Evolutionary conservation across 495 filamentous ascomycete species (phyloP).

Genomic region (Copromyces sp.): DNA sequence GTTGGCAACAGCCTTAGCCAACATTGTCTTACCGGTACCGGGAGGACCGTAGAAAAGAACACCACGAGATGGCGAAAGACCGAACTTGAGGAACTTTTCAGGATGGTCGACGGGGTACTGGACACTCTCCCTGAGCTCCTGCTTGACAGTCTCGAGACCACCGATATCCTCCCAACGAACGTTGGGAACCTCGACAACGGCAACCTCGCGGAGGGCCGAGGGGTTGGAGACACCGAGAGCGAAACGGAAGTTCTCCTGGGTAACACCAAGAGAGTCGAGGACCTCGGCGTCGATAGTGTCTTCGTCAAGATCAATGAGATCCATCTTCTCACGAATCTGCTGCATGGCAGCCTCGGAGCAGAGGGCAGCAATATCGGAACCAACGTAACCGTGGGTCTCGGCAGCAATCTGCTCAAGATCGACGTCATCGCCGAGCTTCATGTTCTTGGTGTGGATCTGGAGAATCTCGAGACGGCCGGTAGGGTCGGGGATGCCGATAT

Average conservation of each 20-base stretch:
- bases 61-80: constrained; percentile 94
- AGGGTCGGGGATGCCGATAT: constrained; percentile 95
- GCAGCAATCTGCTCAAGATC: constrained; percentile 94
- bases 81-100: constrained; percentile 99
- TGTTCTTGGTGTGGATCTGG: constrained; percentile 99
- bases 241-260: constrained; percentile 99
- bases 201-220: constrained; percentile 95
- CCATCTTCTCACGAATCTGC: constrained; percentile 99
- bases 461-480: constrained; percentile 98
- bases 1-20: constrained; percentile 98
- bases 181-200: constrained; percentile 97
- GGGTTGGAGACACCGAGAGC: constrained; percentile 97
- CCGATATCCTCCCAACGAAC: constrained; percentile 99
- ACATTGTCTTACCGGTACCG: constrained; percentile 98
- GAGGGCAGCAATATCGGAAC: constrained; percentile 96
- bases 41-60: constrained; percentile 97
- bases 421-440: constrained; percentile 96
- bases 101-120: constrained; percentile 99
- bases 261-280: constrained; percentile 93
- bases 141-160: constrained; percentile 96
- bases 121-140: constrained; percentile 97
- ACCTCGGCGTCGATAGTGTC: constrained; percentile 99
- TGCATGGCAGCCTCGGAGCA: constrained; percentile 99
- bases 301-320: constrained; percentile 96
- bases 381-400: constrained; percentile 98